Evolutionary conservation across 169 alveolate species (phyloP).

Genomic region (Cryptosporidium andersoni): DNA sequence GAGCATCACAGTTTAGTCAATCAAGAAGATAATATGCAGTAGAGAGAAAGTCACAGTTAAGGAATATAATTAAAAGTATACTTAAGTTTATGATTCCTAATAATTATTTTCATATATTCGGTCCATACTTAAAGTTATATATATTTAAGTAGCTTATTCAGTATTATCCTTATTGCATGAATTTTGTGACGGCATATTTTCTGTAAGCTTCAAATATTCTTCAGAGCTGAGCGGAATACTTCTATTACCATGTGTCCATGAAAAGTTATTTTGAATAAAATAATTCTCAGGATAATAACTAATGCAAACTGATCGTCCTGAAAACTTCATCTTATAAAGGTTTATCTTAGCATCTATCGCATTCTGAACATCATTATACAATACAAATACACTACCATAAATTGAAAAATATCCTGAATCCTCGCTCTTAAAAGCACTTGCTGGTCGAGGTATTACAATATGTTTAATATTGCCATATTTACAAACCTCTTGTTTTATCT

Average conservation of each 20-base stretch:
- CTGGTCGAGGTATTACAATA: constrained; percentile 13
- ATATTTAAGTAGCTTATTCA: too few relatives aligned
- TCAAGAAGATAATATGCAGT: too few relatives aligned
- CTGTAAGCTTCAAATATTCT: constrained; percentile 4
- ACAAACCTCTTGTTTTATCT: constrained; percentile 13
- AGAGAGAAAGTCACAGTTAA: too few relatives aligned
- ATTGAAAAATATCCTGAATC: neutral
- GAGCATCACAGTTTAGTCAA: neutral
- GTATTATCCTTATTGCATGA: neutral
- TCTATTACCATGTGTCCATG: neutral
- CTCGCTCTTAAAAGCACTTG: neutral
- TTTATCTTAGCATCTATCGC: constrained; percentile 46
- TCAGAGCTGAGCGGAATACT: constrained; percentile 5
- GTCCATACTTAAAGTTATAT: too few relatives aligned
- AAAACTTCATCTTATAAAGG: constrained; percentile 47
- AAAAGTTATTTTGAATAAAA: constrained; percentile 7
- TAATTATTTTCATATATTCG: too few relatives aligned
- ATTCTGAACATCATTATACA: constrained; percentile 24
- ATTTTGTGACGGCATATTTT: neutral
- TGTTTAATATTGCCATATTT: constrained; percentile 32
- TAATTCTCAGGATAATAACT: constrained; percentile 33
- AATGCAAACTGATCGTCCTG: constrained; percentile 28
- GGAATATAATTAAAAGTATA: too few relatives aligned
- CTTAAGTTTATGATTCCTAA: too few relatives aligned
- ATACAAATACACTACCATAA: constrained; percentile 36